Evolutionary conservation across 2,329 filamentous ascomycete genomes (phyloP), one percentile per base, ranked within the genome.

Genomic region (Coniochaeta sp.): DNA sequence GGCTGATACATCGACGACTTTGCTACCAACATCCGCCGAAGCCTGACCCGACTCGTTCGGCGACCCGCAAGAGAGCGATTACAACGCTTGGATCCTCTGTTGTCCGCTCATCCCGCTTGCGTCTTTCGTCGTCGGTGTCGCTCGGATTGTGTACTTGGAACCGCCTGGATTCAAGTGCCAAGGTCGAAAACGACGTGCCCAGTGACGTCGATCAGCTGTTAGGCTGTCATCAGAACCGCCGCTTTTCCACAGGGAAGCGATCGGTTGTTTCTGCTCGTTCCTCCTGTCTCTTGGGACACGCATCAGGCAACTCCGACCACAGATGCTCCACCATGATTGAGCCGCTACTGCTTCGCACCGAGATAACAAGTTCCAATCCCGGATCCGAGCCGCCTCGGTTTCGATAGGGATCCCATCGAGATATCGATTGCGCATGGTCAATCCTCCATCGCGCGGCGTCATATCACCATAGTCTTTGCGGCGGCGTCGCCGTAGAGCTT

Each of bases 271-370:
- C 14, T 7, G 42, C 14, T 10, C 7, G 38, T 42, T 55, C 54
- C 32, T 32, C 36, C 19, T 57, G 55, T 57, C 19, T 57, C 32
- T 24, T n/a, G 36, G 55, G 55, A 42, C 55, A 57, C n/a, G 19
- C 32, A 30, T 26, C 55, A 57, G 36, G 22, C 6, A 47, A 58
- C 34, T 24, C 56, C 26, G 54, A 56, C 42, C 55, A 24, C 62
- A 57, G 60, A 74, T 74, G 71, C 62, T 62, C 66, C 66, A 69
- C 61, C 69, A 74, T 74, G 72, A 65, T 67, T 69, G 63, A 68
- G 60, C 63, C 62, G 68, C 68, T 61, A 69, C 58, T 61, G 55
- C 44, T 58, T 54, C 65, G 59, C 66, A 65, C 66, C 61, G 62
- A 69, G 60, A 67, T 40, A 62, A 55, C 40, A 58, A 61, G 19